A percentile compares a stretch with the other conserved stretches of the same genome.
These are phyloP conservation scores for Solidago caesia DNA, from an alignment of 129 eudicot genomes.

Conservation along the genomic window DNA sequence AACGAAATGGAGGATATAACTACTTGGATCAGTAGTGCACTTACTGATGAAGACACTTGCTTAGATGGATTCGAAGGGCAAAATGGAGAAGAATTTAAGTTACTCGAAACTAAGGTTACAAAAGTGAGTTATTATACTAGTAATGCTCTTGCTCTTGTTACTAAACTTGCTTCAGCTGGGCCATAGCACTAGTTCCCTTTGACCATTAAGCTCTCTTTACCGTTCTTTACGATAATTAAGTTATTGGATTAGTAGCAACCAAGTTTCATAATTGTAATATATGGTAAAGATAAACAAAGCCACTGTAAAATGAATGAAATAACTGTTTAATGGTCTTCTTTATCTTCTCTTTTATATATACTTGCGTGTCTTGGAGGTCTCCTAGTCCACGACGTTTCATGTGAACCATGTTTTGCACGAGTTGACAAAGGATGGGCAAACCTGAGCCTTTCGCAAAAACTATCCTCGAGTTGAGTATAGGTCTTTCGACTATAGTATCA, in stretches of 20 bases:
- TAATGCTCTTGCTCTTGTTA: conserved; percentile 83
- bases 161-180: conserved; percentile 77
- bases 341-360: neutral
- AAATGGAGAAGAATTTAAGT: conserved; percentile 32
- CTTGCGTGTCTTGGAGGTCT: neutral
- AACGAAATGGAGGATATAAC: conserved; percentile 63
- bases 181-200: conserved; percentile 23
- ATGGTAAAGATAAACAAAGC: conserved; percentile 10
- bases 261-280: conserved; percentile 17
- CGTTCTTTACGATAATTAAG: neutral
- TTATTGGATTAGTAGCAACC: conserved; percentile 9
- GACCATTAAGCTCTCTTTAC: conserved; percentile 22
- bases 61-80: conserved; percentile 69
- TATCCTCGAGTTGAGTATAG: neutral
- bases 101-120: conserved; percentile 40
- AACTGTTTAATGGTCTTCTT: neutral
- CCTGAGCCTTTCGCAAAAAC: neutral
- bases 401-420: neutral
- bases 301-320: conserved; percentile 13
- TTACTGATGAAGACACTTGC: conserved; percentile 86
- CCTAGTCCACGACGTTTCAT: neutral
- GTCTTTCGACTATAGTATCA: neutral
- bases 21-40: conserved; percentile 88
- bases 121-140: conserved; percentile 64
- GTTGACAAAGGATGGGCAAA: neutral